Base-by-base conservation (phyloP, 257 asterid genomes). In the Capsicum baccatum region DNA sequence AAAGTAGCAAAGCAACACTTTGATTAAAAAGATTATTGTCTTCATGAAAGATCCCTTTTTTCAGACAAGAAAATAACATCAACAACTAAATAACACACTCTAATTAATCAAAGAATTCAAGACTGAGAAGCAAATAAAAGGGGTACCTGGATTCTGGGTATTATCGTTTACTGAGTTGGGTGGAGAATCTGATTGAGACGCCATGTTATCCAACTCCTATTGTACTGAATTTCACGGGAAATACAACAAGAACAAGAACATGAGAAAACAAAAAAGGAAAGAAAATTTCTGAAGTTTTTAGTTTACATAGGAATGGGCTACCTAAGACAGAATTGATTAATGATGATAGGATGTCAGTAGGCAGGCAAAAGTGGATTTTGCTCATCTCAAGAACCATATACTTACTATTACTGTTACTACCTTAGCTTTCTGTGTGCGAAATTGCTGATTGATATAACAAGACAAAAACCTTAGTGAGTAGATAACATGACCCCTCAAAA, bases 81-180 rank as follows among this genome's bases (percentile, higher is more conserved):
- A 26, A 26, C 33, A 26, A 26, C 33, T 26, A 26, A 26, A 26
- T 26, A 26, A 26, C 33, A 26, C 33, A 26, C 33, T 1, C 33
- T 26, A 26, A 26, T 82, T 54, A 56, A 79, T 79, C 58, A 39
- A 55, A 79, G 59, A 83, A 44, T 54, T 21, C 47, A 48, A 79
- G 14, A 42, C 78, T 81, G 9, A 39, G 71, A 39, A 1, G 14
- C 12, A n/a, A 9, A 21, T 3, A 50, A 17, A 86, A 82, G 2
- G 16, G n/a, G 84, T 83, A 94, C 98, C 95, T 91, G 94, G 86
- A 64, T 81, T 88, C 70, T 70, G 91, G 81, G 92, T 85, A 17
- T 86, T 93, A 70, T 80, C 89, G n/a, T 81, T 91, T 4, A 80
- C 6, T n/a, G 92, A 86, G 84, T 79, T 89, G 54, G 94, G 91